phyloP scores from a whole-genome alignment of 805 yeast genomes.

The Blastobotrys mokoenaii region DNA sequence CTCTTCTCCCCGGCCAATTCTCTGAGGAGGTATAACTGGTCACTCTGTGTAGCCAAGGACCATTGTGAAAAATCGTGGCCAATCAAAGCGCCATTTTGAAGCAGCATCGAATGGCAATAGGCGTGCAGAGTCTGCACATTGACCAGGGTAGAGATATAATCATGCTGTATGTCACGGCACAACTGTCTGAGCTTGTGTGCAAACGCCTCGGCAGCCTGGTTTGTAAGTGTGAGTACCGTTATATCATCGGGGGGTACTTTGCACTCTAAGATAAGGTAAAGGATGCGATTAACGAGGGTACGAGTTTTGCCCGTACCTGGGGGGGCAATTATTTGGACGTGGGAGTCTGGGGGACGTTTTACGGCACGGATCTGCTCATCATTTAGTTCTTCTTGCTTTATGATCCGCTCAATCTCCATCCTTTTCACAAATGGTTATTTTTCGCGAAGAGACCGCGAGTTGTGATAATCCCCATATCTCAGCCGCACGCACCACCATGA shows the following conservation, averaged over 20 bases:
- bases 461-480: not conserved
- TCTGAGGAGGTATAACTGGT: constrained; percentile 29
- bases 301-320: constrained; percentile 77
- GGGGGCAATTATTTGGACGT: constrained; percentile 49
- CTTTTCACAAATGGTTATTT: not conserved
- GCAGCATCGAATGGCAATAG: constrained; percentile 49
- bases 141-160: constrained; percentile 23
- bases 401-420: too few relatives aligned
- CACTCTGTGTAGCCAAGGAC: too few relatives aligned
- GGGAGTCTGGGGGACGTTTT: constrained; percentile 3
- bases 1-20: constrained; percentile 8
- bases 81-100: too few relatives aligned
- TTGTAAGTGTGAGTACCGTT: constrained; percentile 86
- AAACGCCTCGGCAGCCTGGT: constrained; percentile 86
- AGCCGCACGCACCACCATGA: not conserved
- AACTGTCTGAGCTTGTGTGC: constrained; percentile 41
- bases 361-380: constrained; percentile 13
- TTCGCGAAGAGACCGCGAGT: not conserved
- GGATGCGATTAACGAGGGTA: constrained; percentile 72
- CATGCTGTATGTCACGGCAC: too few relatives aligned
- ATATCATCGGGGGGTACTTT: constrained; percentile 50
- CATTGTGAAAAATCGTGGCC: too few relatives aligned
- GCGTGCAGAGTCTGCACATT: constrained; percentile 88
- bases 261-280: constrained; percentile 45
- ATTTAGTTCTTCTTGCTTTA: constrained; percentile 4